Evolutionary conservation across 2,329 filamentous ascomycete species (phyloP).

Genomic region (Fusarium guadeloupense): DNA sequence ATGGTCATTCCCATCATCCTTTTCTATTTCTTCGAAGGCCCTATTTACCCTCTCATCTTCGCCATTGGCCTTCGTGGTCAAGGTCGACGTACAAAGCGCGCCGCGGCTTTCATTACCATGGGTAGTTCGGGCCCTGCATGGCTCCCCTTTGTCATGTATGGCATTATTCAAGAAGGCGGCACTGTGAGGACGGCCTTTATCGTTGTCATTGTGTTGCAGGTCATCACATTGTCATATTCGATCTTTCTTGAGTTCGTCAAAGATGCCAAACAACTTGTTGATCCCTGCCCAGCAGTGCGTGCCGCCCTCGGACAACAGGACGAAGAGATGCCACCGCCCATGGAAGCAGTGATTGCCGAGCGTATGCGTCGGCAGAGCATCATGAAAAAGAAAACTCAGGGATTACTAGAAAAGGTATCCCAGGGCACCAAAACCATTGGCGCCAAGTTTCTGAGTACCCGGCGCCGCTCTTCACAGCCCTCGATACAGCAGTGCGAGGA

Average conservation of each 20-base stretch:
- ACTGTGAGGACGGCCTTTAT: slow-evolving; percentile 71
- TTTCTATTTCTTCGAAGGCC: slow-evolving; percentile 83
- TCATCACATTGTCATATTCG: slow-evolving; percentile 58
- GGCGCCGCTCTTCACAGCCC: slow-evolving; percentile 46
- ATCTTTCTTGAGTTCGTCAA: slow-evolving; percentile 58
- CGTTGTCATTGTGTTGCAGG: slow-evolving; percentile 66
- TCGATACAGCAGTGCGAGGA: slow-evolving; percentile 46
- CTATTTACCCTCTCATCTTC: slow-evolving; percentile 84
- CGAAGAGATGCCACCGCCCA: slow-evolving; percentile 37
- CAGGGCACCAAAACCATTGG: slow-evolving; percentile 37
- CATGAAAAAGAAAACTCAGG: slow-evolving; percentile 28
- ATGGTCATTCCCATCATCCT: slow-evolving; percentile 70
- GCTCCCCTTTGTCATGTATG: slow-evolving; percentile 79
- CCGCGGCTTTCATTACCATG: slow-evolving; percentile 80
- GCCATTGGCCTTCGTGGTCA: slow-evolving; percentile 82
- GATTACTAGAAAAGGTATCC: slow-evolving; percentile 41
- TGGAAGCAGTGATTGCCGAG: slow-evolving; percentile 21
- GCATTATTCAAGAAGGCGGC: slow-evolving; percentile 67
- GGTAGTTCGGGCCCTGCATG: slow-evolving; percentile 77
- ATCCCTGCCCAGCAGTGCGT: slow-evolving; percentile 42
- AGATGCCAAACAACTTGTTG: slow-evolving; percentile 59
- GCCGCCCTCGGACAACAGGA: slow-evolving; percentile 23
- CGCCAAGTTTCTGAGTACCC: slow-evolving; percentile 40
- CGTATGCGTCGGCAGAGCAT: slow-evolving; percentile 26
- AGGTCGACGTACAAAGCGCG: slow-evolving; percentile 81